Conservation (phyloP, 371 early-diverging fungal species). For the Mortierella sp. region DNA sequence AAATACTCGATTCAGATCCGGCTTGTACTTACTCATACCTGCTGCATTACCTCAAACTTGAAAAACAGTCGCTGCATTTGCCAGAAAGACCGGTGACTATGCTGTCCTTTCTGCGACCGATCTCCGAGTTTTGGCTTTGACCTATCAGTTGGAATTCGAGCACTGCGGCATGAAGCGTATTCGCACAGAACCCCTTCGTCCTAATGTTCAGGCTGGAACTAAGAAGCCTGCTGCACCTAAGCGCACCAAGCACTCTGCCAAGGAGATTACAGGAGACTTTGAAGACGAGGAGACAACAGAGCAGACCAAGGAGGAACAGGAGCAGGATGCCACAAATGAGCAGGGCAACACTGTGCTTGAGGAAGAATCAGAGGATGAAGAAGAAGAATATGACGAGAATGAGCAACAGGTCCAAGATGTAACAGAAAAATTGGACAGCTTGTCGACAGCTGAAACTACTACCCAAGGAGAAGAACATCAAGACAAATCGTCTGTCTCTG, state of each 20-base stretch:
- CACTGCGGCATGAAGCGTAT: constrained; percentile 73
- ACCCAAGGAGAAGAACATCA: constrained; percentile 37
- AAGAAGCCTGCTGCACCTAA: constrained; percentile 34
- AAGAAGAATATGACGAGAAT: constrained; percentile 65
- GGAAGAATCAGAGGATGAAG: constrained; percentile 61
- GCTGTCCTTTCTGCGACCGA: constrained; percentile 86
- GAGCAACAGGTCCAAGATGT: constrained; percentile 44
- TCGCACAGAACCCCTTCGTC: constrained; percentile 69
- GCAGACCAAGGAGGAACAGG: constrained; percentile 9
- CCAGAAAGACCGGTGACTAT: constrained; percentile 95
- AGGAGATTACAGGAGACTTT: constrained; percentile 44
- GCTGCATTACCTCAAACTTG: not conserved
- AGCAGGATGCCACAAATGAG: constrained; percentile 4
- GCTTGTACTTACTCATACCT: not conserved
- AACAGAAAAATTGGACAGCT: constrained; percentile 21
- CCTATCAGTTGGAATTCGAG: constrained; percentile 87
- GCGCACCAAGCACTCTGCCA: constrained; percentile 52
- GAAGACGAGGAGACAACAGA: constrained; percentile 31
- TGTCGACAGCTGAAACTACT: constrained; percentile 24
- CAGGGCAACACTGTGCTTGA: constrained; percentile 50
- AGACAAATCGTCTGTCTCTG: constrained; percentile 20
- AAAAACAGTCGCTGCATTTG: constrained; percentile 78
- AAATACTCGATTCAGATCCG: not conserved
- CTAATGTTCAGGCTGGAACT: constrained; percentile 36
- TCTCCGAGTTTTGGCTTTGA: constrained; percentile 91